phyloP scores from a whole-genome alignment of 2,329 filamentous ascomycete species.

The Pseudogymnoascus sp. region DNA sequence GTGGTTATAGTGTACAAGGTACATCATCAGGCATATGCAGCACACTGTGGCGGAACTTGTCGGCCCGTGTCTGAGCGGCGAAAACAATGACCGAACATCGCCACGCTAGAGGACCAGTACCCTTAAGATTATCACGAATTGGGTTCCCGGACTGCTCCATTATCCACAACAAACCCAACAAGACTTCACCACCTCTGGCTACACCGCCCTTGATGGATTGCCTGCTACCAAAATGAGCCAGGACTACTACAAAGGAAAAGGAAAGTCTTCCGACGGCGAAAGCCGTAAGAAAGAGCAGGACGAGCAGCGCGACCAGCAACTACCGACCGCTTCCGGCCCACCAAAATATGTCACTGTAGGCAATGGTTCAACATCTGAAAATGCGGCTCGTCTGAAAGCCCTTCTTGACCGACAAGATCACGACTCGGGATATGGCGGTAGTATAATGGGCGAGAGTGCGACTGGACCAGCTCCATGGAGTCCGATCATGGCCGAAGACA shows the following conservation, averaged over 20 bases:
- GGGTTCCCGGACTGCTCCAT: background rate
- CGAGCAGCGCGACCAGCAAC: background rate
- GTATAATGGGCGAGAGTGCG: constrained; percentile 57
- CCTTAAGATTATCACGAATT: constrained; percentile 7
- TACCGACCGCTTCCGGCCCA: constrained; percentile 17
- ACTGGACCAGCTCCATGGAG: constrained; percentile 37
- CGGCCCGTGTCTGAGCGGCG: background rate
- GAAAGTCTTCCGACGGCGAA: constrained; percentile 23
- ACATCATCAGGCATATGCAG: constrained; percentile 6
- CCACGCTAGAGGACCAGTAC: constrained; percentile 4
- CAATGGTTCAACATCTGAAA: constrained; percentile 70
- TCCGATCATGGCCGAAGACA: constrained; percentile 40
- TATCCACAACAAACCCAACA: constrained; percentile 21
- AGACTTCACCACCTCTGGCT: constrained; percentile 29
- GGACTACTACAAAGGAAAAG: constrained; percentile 50
- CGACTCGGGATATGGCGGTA: constrained; percentile 90
- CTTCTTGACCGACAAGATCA: constrained; percentile 63
- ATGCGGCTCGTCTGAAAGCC: constrained; percentile 71
- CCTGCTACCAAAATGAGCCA: constrained; percentile 47
- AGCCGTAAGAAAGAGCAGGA: background rate
- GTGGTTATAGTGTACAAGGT: constrained; percentile 1
- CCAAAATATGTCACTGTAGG: constrained; percentile 86
- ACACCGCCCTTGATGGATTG: constrained; percentile 11
- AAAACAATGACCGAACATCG: constrained; percentile 5
- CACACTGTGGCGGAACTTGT: background rate